Evolutionary conservation across 2,329 filamentous ascomycete genomes (phyloP).

Genomic region (Arachnomyces sp.): DNA sequence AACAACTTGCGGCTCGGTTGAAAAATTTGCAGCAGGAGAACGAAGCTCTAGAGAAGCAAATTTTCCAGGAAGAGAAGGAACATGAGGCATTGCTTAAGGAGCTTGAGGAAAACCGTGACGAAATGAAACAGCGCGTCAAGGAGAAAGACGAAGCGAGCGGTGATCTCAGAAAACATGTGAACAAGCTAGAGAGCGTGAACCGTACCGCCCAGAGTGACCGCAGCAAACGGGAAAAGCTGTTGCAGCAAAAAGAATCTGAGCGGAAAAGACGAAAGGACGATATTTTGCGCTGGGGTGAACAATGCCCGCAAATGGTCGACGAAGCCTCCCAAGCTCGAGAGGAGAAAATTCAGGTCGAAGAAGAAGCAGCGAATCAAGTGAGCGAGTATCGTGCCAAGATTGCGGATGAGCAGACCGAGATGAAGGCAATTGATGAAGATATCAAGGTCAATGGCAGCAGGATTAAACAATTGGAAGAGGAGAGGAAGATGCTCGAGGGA

Average conservation of each 20-base stretch:
- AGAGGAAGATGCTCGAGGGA: conserved; percentile 43
- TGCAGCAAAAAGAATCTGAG: conserved; percentile 54
- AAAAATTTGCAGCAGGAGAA: conserved; percentile 74
- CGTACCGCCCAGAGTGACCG: conserved; percentile 70
- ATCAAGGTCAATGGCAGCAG: conserved; percentile 52
- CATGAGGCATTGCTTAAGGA: conserved; percentile 57
- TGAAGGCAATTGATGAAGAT: conserved; percentile 53
- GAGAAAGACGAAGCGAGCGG: conserved; percentile 88
- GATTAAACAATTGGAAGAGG: conserved; percentile 54
- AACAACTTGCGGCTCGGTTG: conserved; percentile 72
- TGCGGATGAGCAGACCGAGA: conserved; percentile 37
- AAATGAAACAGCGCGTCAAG: conserved; percentile 66
- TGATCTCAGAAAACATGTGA: conserved; percentile 72
- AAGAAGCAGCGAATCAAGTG: conserved; percentile 31
- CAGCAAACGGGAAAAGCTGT: conserved; percentile 60
- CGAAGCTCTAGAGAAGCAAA: conserved; percentile 65
- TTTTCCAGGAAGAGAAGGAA: conserved; percentile 60
- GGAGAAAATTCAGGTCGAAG: conserved; percentile 35
- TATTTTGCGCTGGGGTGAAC: conserved; percentile 49
- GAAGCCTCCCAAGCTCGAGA: conserved; percentile 39
- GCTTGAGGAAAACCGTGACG: conserved; percentile 68
- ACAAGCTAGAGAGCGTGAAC: conserved; percentile 71
- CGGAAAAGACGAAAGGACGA: conserved; percentile 54
- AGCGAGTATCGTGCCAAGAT: conserved; percentile 38
- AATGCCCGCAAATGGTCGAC: conserved; percentile 44